phyloP scores from a whole-genome alignment of 202 grass and related monocot species.

The Eragrostis tef region DNA sequence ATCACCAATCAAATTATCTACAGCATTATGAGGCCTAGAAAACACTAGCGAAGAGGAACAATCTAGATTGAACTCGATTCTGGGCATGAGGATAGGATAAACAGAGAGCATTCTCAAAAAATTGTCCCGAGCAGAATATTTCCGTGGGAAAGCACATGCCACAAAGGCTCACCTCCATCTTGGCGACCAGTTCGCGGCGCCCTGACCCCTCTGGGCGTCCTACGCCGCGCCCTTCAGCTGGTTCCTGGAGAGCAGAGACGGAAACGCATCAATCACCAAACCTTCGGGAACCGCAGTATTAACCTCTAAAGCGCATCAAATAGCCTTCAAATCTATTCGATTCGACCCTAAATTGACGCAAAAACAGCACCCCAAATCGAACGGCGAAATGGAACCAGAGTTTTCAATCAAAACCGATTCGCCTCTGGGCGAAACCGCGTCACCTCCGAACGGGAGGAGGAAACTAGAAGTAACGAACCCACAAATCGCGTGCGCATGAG shows the following conservation, averaged over 20 bases:
- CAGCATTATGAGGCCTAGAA: not conserved
- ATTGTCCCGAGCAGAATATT: constrained; percentile 38
- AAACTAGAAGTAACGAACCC: not conserved
- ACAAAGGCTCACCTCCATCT: constrained; percentile 55
- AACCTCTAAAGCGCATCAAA: not conserved
- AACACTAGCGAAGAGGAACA: constrained; percentile 24
- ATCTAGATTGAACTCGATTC: constrained; percentile 25
- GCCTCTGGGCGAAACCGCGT: constrained; percentile 6
- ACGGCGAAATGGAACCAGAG: not conserved
- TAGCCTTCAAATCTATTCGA: not conserved
- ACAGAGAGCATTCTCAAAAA: constrained; percentile 16
- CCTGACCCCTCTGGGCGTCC: constrained; percentile 14
- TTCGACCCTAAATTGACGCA: constrained; percentile 8
- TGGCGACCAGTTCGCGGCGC: constrained; percentile 21
- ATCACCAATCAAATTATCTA: constrained; percentile 43
- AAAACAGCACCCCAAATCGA: constrained; percentile 4
- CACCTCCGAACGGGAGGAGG: not conserved
- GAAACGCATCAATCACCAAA: constrained; percentile 22
- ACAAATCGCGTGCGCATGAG: not conserved
- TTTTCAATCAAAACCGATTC: constrained; percentile 39
- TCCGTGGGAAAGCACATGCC: constrained; percentile 32
- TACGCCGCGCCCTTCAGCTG: constrained; percentile 5
- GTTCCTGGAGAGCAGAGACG: constrained; percentile 42
- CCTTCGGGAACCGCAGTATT: not conserved
- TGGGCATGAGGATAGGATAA: constrained; percentile 27